Evolutionary conservation across 2,329 filamentous ascomycete species (phyloP), one percentile per base, ranked within the genome.

Genomic region (Aspergillus pseudotamarii): DNA sequence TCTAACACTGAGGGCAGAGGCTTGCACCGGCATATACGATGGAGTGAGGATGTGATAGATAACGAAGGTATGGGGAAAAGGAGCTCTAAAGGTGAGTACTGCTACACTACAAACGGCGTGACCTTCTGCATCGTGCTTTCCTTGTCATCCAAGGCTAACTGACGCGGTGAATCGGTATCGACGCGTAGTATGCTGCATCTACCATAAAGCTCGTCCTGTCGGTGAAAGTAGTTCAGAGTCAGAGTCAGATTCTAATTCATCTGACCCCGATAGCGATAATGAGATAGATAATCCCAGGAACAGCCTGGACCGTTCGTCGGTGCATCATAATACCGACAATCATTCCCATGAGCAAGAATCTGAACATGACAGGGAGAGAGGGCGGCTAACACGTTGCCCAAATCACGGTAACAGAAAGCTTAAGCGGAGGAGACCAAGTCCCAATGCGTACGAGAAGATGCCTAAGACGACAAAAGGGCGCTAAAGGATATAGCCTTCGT

Each of bases 51-150:
- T 73, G 94, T 97, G 8, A 84, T 99, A 3, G 94, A 99, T 79
- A 99, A 99, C 74, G 95, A 99, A 79, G 93, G 93, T 4, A 85
- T 98, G 77, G 93, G 93, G 9, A 91, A 92, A 79, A 99, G 98
- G 82, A 94, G 88, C 68, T 96, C 92, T 21, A 99, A 99, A 87
- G 92, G 93, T 94, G 78, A 38, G 78, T 30, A 21, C 14, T 4
- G n/a, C 16, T 50, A 41, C 38, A 14, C n/a, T 30, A 34, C 16
- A 11, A 12, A 41, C 58, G 10, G 50, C 45, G 14, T 16, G 12
- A 38, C 21, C 32, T 41, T 23, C 14, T 26, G 19, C 9, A 21
- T 19, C 28, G 19, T 50, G 26, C n/a, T 57, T 34, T 41, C 11
- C 32, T 23, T 46, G n/a, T 16, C n/a, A 30, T 28, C 38, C 4